Percentiles rank a stretch among this genome's conserved stretches.
Evolutionary conservation across 306 rosid genomes (phyloP).

Genomic region (Medicago arabica): DNA sequence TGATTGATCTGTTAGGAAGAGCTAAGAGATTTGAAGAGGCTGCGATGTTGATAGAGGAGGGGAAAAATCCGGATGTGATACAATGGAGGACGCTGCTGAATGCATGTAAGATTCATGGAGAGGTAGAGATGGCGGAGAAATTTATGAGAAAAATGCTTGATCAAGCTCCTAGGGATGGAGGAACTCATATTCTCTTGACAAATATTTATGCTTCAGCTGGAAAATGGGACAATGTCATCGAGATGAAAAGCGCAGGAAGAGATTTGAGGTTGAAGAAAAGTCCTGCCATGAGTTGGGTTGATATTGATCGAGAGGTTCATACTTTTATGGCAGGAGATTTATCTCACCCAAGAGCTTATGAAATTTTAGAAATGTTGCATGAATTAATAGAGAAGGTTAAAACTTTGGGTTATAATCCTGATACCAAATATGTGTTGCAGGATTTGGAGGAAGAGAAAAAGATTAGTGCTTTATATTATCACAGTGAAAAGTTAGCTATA

Average conservation of each 20-base stretch:
- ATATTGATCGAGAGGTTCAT: constrained; percentile 65
- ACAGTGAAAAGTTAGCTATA: constrained; percentile 74
- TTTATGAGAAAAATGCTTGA: constrained; percentile 50
- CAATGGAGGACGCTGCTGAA: constrained; percentile 72
- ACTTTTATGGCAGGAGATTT: constrained; percentile 79
- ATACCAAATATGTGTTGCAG: constrained; percentile 66
- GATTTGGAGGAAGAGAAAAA: constrained; percentile 64
- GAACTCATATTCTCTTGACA: constrained; percentile 63
- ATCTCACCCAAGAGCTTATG: constrained; percentile 60
- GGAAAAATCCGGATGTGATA: constrained; percentile 62
- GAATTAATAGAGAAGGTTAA: constrained; percentile 53
- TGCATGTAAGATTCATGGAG: constrained; percentile 64
- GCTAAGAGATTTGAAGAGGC: constrained; percentile 73
- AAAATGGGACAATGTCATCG: constrained; percentile 71
- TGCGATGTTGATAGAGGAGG: constrained; percentile 57
- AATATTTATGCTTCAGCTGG: constrained; percentile 74
- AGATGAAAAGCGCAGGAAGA: constrained; percentile 65
- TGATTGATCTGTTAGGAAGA: constrained; percentile 73
- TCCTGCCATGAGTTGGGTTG: constrained; percentile 75
- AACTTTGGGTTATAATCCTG: constrained; percentile 62
- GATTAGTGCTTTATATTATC: constrained; percentile 58
- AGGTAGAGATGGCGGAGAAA: constrained; percentile 71
- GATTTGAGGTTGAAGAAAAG: constrained; percentile 62
- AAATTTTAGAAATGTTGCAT: constrained; percentile 52
- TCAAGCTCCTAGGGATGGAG: constrained; percentile 64